Percentiles rank a stretch among this genome's conserved stretches.
Evolutionary conservation across 208 protist genomes (phyloP).

Genomic region (Borovskyia barvae): DNA sequence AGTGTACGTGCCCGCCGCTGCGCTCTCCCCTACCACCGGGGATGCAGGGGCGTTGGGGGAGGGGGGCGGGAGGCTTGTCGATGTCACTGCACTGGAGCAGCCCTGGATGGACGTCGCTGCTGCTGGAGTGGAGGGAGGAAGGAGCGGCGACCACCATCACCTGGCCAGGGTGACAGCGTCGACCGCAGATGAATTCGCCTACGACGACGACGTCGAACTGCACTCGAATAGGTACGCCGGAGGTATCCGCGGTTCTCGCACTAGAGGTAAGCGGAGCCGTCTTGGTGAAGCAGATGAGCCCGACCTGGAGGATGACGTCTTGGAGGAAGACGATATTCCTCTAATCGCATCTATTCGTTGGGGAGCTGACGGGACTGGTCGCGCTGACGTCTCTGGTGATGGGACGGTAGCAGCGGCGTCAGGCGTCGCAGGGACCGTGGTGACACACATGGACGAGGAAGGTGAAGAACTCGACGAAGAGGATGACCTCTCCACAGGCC

Average conservation of each 20-base stretch:
- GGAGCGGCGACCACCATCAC: conserved; percentile 3
- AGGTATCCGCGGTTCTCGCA: neutral
- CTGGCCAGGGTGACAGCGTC: neutral
- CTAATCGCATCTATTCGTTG: conserved; percentile 14
- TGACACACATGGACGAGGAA: conserved; percentile 15
- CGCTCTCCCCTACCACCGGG: neutral
- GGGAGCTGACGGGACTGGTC: neutral
- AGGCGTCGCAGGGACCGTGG: neutral
- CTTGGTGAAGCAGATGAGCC: too few species aligned
- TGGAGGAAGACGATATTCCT: conserved; percentile 10
- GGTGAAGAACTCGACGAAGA: conserved; percentile 35
- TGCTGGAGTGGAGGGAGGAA: neutral
- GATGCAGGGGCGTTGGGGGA: conserved; percentile 3
- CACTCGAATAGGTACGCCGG: neutral
- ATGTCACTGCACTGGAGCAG: conserved; percentile 15
- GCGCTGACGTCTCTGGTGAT: neutral
- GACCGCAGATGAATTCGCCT: conserved; percentile 16
- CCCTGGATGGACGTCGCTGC: conserved; percentile 1
- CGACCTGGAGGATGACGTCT: conserved; percentile 26
- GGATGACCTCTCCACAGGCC: conserved; percentile 43
- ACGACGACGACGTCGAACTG: conserved; percentile 24
- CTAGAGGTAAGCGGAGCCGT: conserved; percentile 13
- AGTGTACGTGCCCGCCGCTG: conserved; percentile 36
- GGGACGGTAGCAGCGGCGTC: too few species aligned
- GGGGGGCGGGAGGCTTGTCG: conserved; percentile 7